Percentiles rank a stretch among this genome's conserved stretches.
Conservation (phyloP, 179 eudicot species). For the Vitellaria paradoxa region DNA sequence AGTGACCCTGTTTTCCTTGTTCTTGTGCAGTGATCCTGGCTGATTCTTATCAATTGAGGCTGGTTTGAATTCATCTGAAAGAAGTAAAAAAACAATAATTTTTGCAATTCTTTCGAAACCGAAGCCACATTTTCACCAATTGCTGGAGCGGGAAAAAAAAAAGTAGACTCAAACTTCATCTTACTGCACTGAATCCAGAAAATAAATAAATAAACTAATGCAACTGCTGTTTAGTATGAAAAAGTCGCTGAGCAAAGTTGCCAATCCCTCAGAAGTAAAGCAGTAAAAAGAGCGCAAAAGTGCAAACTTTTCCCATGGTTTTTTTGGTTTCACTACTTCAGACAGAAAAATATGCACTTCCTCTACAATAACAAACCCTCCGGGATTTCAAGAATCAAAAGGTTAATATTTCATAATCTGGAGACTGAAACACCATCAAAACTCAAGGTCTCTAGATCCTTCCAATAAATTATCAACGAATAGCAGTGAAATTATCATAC, state of each 20-base stretch:
- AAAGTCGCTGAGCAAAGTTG: neutral
- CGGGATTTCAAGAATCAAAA: neutral
- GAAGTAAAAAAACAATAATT: neutral
- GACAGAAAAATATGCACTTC: neutral
- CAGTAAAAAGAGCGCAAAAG: neutral
- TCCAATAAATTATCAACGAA: neutral
- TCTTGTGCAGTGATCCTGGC: conserved; percentile 67
- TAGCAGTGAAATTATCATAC: no score
- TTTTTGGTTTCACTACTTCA: neutral
- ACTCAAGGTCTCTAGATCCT: neutral
- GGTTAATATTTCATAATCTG: neutral
- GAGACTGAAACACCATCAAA: neutral
- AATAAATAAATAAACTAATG: neutral
- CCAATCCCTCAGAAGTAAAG: neutral
- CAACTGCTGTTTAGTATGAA: neutral
- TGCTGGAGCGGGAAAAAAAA: neutral
- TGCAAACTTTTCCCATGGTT: neutral
- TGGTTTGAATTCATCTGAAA: conserved; percentile 90
- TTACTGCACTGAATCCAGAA: neutral
- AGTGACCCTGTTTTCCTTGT: conserved; percentile 74
- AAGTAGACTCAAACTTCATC: conserved; percentile 1
- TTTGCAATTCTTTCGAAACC: neutral
- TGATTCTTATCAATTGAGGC: conserved; percentile 92
- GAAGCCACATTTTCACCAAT: neutral
- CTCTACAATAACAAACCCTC: neutral